Evolutionary conservation across 192 early-diverging fungal species (phyloP).

Genomic region (Podila clonocystis): DNA sequence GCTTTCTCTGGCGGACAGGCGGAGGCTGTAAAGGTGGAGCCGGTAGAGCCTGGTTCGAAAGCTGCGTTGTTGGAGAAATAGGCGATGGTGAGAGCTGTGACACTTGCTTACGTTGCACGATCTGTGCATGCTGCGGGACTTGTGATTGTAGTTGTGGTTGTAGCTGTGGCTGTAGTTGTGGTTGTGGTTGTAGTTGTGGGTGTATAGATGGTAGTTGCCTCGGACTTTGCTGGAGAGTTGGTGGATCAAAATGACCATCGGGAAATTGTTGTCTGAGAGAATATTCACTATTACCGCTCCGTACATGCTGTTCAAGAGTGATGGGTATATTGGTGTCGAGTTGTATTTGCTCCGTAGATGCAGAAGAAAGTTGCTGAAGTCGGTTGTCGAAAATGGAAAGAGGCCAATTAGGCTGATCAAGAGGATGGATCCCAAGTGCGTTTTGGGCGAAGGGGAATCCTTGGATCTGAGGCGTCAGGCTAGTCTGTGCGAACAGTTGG

Average conservation of each 20-base stretch:
- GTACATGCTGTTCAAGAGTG: not conserved
- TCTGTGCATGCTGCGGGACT: not conserved
- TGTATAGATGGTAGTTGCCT: not conserved
- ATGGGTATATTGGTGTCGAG: not conserved
- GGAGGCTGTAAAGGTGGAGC: not conserved
- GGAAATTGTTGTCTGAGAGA: not conserved
- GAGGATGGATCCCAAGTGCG: too few species aligned
- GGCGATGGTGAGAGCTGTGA: not conserved
- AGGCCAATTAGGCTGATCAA: too few species aligned
- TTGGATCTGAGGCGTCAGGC: too few species aligned
- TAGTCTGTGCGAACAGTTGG: too few species aligned
- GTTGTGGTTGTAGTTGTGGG: not conserved
- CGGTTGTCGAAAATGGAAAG: too few species aligned
- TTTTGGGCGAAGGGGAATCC: too few species aligned
- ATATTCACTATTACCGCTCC: not conserved
- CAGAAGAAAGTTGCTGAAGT: too few species aligned
- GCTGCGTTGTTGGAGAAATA: not conserved
- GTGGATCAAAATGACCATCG: slow-evolving; percentile 3
- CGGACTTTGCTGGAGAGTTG: not conserved
- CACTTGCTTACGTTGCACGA: not conserved
- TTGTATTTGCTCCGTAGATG: too few species aligned
- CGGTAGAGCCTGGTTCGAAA: not conserved
- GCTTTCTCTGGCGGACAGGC: not conserved
- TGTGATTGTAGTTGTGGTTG: slow-evolving; percentile 1
- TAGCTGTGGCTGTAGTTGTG: not conserved